Evolutionary conservation across 2,329 filamentous ascomycete genomes (phyloP).

Genomic region (Mollisia scopiformis): DNA sequence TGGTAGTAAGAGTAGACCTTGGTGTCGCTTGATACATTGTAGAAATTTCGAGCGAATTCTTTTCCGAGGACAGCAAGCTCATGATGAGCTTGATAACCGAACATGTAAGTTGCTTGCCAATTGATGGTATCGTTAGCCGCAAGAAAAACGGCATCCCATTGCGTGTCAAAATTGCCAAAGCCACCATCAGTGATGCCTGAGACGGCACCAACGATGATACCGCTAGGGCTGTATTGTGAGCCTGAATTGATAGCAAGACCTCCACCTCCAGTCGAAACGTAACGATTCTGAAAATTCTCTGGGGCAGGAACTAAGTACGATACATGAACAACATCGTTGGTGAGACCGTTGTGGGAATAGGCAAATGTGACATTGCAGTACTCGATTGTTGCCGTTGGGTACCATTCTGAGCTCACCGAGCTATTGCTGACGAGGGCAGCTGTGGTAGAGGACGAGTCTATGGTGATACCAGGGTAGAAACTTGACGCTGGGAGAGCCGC

Average conservation of each 20-base stretch:
- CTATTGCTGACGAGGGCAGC: conserved; percentile 39
- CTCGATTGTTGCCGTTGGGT: conserved; percentile 35
- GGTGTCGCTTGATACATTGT: background rate
- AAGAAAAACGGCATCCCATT: conserved; percentile 41
- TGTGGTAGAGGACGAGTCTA: conserved; percentile 40
- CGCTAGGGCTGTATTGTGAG: conserved; percentile 38
- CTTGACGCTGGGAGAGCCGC: background rate
- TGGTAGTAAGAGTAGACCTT: conserved; percentile 22
- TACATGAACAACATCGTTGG: conserved; percentile 21
- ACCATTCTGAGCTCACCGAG: conserved; percentile 35
- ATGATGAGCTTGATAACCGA: conserved; percentile 41
- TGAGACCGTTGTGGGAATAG: conserved; percentile 31
- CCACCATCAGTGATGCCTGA: conserved; percentile 50
- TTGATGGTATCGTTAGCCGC: conserved; percentile 43
- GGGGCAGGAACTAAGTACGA: conserved; percentile 31
- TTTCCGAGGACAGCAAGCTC: conserved; percentile 28
- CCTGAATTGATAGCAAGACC: conserved; percentile 46
- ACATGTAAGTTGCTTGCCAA: conserved; percentile 41
- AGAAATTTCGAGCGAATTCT: background rate
- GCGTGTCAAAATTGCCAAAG: conserved; percentile 47
- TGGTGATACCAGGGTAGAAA: conserved; percentile 14
- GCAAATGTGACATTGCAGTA: conserved; percentile 36
- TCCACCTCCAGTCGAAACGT: conserved; percentile 37
- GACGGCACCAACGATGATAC: conserved; percentile 49
- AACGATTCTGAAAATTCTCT: conserved; percentile 40